Evolutionary conservation across 257 asterid species (phyloP), one percentile per base, ranked within the genome.

Genomic region (Coffea eugenioides): DNA sequence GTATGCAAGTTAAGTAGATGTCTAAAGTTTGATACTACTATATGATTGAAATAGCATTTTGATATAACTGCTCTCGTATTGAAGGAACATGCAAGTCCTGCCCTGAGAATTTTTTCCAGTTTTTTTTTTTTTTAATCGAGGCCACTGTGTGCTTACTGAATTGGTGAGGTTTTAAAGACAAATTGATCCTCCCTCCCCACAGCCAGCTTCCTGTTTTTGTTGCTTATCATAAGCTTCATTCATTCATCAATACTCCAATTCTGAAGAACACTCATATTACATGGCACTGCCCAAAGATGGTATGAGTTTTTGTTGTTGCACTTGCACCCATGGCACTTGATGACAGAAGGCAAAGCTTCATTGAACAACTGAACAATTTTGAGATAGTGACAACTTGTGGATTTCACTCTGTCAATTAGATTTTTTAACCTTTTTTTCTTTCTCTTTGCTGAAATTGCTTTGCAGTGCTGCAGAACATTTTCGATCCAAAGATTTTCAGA

Each of bases 381-480:
- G 46, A 45, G 59, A 6, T 36, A 5, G 68, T 62, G 68, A 62
- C 66, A 21, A 0, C n/a, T 25, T 62, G n/a, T 2, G 36, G 34
- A 21, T 23, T 61, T 66, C 41, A 49, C 46, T 43, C 13, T 49
- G 25, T 15, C 51, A 77, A 7, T n/a, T 39, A 39, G 43, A 39
- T 39, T 39, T 39, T 39, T 39, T 4, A 39, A 39, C 43, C 43
- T 39, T 39, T 70, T 11, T 59, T 45, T 65, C 25, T 14, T n/a
- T 74, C 25, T 54, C 45, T 45, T 62, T 65, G 39, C n/a, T 36
- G 65, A 48, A 18, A 45, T 59, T 71, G 36, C 68, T 77, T 75
- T 78, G 82, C 93, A 96, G 99, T 81, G 98, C 96, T 79, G 91
- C 97, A 8, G 97, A 94, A 80, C 85, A 87, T 87, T 96, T 96